These are phyloP conservation scores for Anisogramma anomala DNA, from an alignment of 2,329 filamentous ascomycete genomes.

Conservation along the genomic window DNA sequence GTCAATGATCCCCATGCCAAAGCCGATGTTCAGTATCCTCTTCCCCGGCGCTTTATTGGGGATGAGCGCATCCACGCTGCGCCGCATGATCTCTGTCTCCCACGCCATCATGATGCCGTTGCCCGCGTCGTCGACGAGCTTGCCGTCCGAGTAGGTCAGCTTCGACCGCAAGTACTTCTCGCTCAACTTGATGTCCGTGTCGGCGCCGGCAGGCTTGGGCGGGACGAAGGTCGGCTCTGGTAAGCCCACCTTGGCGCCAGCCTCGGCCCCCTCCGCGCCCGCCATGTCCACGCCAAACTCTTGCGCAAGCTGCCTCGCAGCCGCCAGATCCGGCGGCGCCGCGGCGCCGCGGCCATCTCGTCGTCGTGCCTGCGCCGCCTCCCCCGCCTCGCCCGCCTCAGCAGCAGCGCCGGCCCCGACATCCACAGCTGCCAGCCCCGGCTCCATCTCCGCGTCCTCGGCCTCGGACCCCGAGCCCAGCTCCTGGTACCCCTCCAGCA, in stretches of 20 bases:
- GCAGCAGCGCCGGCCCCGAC: background rate
- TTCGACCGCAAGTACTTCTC: constrained; percentile 57
- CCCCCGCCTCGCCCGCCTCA: constrained; percentile 9
- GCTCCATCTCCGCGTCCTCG: constrained; percentile 32
- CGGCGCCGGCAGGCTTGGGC: constrained; percentile 24
- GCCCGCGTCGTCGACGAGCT: constrained; percentile 59
- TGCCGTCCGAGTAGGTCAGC: constrained; percentile 52
- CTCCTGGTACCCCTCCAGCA: constrained; percentile 71
- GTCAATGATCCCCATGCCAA: constrained; percentile 86
- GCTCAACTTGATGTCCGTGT: constrained; percentile 46
- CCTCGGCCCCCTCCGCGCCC: constrained; percentile 6
- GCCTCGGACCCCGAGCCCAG: constrained; percentile 47
- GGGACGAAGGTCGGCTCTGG: constrained; percentile 25
- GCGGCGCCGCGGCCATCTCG: constrained; percentile 22
- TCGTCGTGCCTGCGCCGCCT: too few species aligned
- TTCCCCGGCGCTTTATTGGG: constrained; percentile 35
- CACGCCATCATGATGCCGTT: constrained; percentile 94
- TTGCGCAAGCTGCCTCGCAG: constrained; percentile 15
- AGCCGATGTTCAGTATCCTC: constrained; percentile 73
- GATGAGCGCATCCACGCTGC: constrained; percentile 58
- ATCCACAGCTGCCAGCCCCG: constrained; percentile 16
- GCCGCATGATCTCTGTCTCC: constrained; percentile 78
- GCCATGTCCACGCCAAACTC: constrained; percentile 3
- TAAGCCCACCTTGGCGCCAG: constrained; percentile 14
- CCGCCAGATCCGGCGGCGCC: constrained; percentile 21